Conservation (phyloP, 2,329 filamentous ascomycete species). For the Arthrobotrys entomopaga region DNA sequence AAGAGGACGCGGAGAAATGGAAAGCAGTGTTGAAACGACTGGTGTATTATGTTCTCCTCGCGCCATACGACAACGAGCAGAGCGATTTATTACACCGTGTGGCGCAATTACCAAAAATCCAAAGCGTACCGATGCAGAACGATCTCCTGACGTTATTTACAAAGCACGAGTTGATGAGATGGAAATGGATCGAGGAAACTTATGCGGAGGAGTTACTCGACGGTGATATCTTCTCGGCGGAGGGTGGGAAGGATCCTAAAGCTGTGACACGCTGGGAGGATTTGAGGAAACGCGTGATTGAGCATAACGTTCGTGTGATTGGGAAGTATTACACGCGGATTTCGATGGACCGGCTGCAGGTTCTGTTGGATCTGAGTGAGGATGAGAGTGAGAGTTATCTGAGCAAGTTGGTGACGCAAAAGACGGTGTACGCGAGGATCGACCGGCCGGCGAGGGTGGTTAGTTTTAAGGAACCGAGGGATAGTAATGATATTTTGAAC, state of each 20-base stretch:
- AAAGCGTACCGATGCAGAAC: conserved; percentile 70
- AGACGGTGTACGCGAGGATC: conserved; percentile 98
- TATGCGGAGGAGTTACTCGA: conserved; percentile 88
- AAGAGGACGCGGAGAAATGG: conserved; percentile 86
- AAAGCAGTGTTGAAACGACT: conserved; percentile 88
- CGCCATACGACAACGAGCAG: conserved; percentile 98
- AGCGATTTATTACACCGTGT: conserved; percentile 96
- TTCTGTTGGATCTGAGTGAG: conserved; percentile 89
- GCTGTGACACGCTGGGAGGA: conserved; percentile 90
- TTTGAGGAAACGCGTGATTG: conserved; percentile 95
- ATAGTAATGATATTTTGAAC: conserved; percentile 94
- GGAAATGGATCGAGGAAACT: conserved; percentile 88
- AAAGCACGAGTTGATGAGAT: conserved; percentile 95
- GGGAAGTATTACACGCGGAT: conserved; percentile 99
- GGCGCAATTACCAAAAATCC: conserved; percentile 81
- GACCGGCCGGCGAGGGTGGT: conserved; percentile 92
- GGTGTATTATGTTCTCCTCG: conserved; percentile 96
- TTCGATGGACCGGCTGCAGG: conserved; percentile 86
- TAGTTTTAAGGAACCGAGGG: conserved; percentile 91
- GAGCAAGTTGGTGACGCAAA: conserved; percentile 92
- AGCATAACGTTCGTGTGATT: conserved; percentile 97
- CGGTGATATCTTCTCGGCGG: conserved; percentile 84
- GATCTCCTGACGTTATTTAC: conserved; percentile 94
- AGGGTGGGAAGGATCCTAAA: conserved; percentile 78
- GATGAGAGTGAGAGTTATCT: conserved; percentile 99